These are phyloP conservation scores for Trichosporon coremiiforme DNA, from an alignment of 1,284 basidiomycete genomes.

Conservation along the genomic window DNA sequence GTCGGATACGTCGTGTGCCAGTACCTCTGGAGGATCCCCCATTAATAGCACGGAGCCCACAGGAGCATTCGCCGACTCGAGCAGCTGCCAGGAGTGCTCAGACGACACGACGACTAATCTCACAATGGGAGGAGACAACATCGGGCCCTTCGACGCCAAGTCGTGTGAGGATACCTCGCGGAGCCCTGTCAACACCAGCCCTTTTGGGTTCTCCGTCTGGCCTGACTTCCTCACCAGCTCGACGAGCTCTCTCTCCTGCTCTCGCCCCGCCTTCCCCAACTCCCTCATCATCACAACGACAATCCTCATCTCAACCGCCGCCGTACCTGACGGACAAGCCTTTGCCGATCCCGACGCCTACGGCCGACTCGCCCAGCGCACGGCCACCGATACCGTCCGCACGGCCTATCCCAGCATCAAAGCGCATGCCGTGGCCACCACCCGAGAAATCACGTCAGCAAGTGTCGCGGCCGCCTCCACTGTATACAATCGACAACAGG, in stretches of 20 bases:
- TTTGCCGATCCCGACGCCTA: constrained; percentile 41
- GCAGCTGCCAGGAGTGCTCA: constrained; percentile 31
- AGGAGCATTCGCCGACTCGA: constrained; percentile 25
- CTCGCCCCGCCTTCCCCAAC: constrained; percentile 6
- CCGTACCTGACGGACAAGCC: constrained; percentile 47
- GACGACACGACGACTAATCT: constrained; percentile 44
- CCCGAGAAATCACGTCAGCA: constrained; percentile 4
- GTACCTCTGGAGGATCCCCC: constrained; percentile 20
- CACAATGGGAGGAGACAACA: constrained; percentile 44
- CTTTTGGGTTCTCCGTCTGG: constrained; percentile 1
- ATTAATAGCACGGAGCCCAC: constrained; percentile 7
- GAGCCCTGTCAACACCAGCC: background rate
- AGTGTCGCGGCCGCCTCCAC: constrained; percentile 31
- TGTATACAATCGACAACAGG: constrained; percentile 23
- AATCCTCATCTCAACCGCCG: constrained; percentile 13
- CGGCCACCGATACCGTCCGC: constrained; percentile 22
- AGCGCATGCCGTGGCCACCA: constrained; percentile 25
- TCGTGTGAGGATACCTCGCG: constrained; percentile 9
- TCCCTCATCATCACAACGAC: background rate
- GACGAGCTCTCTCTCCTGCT: background rate
- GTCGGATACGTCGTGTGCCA: constrained; percentile 32
- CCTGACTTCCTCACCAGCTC: background rate
- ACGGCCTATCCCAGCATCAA: constrained; percentile 31
- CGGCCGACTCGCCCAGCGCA: constrained; percentile 6
- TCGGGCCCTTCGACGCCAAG: constrained; percentile 9